Base-by-base conservation (phyloP, 192 early-diverging fungal genomes). In the Chytriomyces hyalinus region DNA sequence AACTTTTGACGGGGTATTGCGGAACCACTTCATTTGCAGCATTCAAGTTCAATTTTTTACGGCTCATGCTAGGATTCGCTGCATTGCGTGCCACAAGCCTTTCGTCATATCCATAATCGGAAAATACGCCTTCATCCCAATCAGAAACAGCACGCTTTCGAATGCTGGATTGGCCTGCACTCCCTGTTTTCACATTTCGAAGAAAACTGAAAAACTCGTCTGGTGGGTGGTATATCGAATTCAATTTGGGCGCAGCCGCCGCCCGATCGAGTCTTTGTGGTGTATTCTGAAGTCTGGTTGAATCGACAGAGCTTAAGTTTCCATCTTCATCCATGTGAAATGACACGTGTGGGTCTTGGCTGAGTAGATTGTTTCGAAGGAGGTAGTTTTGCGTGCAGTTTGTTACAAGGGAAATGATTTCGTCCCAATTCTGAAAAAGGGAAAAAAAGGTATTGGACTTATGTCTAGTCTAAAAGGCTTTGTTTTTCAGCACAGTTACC, bases 401-500 rank as follows among this genome's bases (percentile, higher is more conserved):
- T 9, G 11, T n/a, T 11, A 67, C 45, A 24, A 48, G 20, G 15
- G 45, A n/a, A 24, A 46, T 9, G 7, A 67, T 67, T 26, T 26
- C 45, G 45, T 67, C 15, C 46, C 46, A 68, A 47, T 68, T n/a
- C 24, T 46, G 24, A 26, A 26, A 26, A 26, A 26, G 11, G 7
- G 8, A 73, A 73, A 73, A 44, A 69, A 69, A 49, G 0, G 47
- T 24, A 24, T 26, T 49, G 47, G 44, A 69, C 67, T 24, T 0
- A 20, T 72, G 24, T 26, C 79, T 66, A 60, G 22, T 63, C 46
- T 20, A 36, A 57, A 74, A 45, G 13, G 0, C 11, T 51, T 22
- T 10, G 64, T 26, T 26, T 26, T 0, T 26, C 24, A 51, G 20
- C 47, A 51, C 49, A 68, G 67, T 49, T 60, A 89, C 89, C 82